Evolutionary conservation across 805 yeast species (phyloP), one percentile per base, ranked within the genome.

Genomic region (Cyberlindnera misumaiensis): DNA sequence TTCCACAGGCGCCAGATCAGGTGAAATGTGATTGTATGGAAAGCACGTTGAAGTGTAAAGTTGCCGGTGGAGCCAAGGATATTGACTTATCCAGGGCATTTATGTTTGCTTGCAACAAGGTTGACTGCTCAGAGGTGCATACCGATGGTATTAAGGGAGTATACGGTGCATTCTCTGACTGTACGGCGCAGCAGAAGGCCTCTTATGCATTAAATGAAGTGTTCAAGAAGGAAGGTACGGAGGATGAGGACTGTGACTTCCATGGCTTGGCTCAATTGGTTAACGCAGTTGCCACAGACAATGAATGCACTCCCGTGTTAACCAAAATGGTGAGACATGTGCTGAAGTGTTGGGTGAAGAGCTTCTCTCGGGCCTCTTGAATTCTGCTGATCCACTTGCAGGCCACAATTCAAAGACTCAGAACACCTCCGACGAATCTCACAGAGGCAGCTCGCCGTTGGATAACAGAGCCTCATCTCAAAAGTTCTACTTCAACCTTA

Each of bases 1-100:
- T 81, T 47, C 93, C 94, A 36, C 84, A 83, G 43, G 72, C 81
- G 10, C 94, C 94, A 30, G 71, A 80, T 44, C 55, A 63, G 33
- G 63, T 56, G 17, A 71, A 71, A 32, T 84, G 93, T 63, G 64
- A 70, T 36, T 84, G 93, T 62, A 61, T 81, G 56, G 62, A 71
- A 30, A 47, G 52, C n/a, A 51, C 77, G 1, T 64, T 79, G 48
- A 54, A 65, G 11, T 84, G 93, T 65, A 75, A 73, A 32, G 71
- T 82, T 26, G 43, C 62, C 13, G 69, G 69, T 32, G 62, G 61
- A 39, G 77, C 73, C 28, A 65, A 63, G 35, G 43, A 56, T 3
- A 58, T 62, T 3, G 75, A 77, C 44, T 80, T 80, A 53, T 68
- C 73, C 36, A 68, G 70, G 14, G 63, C 79, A 42, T 83, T 71